phyloP scores from a whole-genome alignment of 495 filamentous ascomycete species.

The Tuber microsphaerosporum region DNA sequence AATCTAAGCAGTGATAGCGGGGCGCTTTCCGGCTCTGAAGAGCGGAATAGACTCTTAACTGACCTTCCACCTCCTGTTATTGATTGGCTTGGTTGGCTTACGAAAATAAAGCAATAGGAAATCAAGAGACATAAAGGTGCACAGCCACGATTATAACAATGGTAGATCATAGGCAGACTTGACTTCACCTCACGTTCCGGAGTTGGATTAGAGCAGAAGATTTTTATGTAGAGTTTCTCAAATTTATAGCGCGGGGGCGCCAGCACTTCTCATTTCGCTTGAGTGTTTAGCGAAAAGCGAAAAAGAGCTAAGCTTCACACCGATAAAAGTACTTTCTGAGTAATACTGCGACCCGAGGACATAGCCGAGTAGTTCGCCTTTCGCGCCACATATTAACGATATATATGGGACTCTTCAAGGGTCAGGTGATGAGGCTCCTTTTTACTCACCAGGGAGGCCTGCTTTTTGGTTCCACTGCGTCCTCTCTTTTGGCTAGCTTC shows the following conservation, averaged over 20 bases:
- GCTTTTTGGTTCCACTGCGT: background rate
- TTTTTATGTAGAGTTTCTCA: background rate
- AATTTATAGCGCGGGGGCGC: background rate
- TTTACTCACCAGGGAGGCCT: background rate
- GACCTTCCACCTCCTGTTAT: background rate
- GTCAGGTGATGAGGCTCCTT: background rate
- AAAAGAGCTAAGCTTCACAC: background rate
- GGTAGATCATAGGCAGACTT: background rate
- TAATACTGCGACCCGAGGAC: background rate
- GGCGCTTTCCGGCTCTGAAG: background rate
- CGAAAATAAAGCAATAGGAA: background rate
- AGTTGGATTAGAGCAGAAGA: background rate
- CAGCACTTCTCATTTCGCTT: background rate
- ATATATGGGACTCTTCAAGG: background rate
- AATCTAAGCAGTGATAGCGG: background rate
- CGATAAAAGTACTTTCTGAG: background rate
- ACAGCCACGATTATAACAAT: background rate
- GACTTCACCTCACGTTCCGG: constrained; percentile 2
- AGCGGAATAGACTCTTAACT: background rate
- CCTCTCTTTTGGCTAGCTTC: background rate
- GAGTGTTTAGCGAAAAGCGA: background rate
- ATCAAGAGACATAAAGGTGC: background rate
- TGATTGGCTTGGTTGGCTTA: background rate
- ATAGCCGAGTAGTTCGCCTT: background rate
- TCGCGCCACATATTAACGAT: background rate